These are phyloP conservation scores for Monosporozyma aquatica DNA, from an alignment of 805 yeast species.

Conservation along the genomic window DNA sequence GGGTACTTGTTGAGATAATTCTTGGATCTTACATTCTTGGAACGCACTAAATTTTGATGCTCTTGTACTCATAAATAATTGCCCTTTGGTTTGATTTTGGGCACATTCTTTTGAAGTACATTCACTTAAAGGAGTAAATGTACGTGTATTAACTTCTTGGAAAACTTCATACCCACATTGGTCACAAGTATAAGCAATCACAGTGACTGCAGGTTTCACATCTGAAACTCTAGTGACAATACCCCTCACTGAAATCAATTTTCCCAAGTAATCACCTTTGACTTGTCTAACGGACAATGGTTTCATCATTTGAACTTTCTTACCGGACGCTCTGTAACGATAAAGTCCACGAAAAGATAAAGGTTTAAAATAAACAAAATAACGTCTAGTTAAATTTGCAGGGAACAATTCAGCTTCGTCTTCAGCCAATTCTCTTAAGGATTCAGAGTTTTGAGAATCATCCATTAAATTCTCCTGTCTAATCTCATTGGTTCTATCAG, in stretches of 20 bases:
- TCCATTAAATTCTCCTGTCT: constrained; percentile 32
- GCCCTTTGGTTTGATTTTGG: constrained; percentile 76
- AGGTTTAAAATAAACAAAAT: constrained; percentile 80
- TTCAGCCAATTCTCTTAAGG: constrained; percentile 29
- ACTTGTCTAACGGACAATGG: constrained; percentile 85
- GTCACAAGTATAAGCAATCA: constrained; percentile 95
- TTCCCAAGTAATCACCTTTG: constrained; percentile 75
- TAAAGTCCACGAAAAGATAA: constrained; percentile 35
- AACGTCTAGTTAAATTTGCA: constrained; percentile 76
- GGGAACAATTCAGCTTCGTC: constrained; percentile 59
- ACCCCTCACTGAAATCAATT: constrained; percentile 83
- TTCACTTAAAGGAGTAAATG: constrained; percentile 79
- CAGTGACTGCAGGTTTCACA: constrained; percentile 85
- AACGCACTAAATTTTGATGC: constrained; percentile 93
- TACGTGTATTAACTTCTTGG: constrained; percentile 82
- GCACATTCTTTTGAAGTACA: constrained; percentile 78
- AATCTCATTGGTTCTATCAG: constrained; percentile 57
- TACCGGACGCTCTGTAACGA: constrained; percentile 15
- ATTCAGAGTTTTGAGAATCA: constrained; percentile 20
- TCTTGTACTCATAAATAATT: constrained; percentile 83
- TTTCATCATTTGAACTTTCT: constrained; percentile 30
- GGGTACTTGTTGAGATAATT: constrained; percentile 91
- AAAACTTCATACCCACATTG: constrained; percentile 94
- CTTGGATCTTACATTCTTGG: constrained; percentile 94
- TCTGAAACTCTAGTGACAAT: constrained; percentile 93